A percentile compares a stretch with the other conserved stretches of the same genome.
Evolutionary conservation across 495 filamentous ascomycete genomes (phyloP).

Genomic region (Cetradonia linearis): DNA sequence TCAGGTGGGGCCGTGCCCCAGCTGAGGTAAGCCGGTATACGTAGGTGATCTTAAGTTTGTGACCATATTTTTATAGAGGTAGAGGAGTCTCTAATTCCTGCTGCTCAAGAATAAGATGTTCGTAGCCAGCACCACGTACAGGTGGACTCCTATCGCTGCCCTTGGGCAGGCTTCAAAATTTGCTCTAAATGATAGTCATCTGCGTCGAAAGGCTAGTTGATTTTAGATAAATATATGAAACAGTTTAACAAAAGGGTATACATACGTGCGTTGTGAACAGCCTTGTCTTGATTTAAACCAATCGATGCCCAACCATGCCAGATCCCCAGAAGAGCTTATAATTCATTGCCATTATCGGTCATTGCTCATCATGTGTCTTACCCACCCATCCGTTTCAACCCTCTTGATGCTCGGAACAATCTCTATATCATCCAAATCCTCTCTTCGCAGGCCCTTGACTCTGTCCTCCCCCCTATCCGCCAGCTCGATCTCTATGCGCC

Average conservation of each 20-base stretch:
- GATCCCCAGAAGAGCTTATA: not conserved
- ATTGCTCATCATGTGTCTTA: not conserved
- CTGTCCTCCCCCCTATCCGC: slow-evolving; percentile 8
- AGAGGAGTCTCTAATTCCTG: no score
- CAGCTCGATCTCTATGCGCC: slow-evolving; percentile 23
- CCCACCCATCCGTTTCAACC: slow-evolving; percentile 23
- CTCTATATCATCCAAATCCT: slow-evolving; percentile 17
- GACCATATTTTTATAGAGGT: not conserved
- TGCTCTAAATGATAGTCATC: not conserved
- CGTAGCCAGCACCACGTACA: no score
- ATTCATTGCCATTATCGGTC: not conserved
- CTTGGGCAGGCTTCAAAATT: not conserved
- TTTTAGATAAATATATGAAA: not conserved
- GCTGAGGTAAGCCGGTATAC: no score
- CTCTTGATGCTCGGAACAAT: slow-evolving; percentile 16
- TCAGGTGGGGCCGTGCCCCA: no score
- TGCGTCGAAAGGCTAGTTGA: not conserved
- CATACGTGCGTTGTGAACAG: not conserved
- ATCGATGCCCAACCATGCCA: not conserved
- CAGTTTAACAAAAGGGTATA: not conserved
- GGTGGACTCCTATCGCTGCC: no score
- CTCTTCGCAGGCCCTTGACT: not conserved
- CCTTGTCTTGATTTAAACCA: not conserved
- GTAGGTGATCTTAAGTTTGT: not conserved
- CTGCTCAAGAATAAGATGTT: no score